Conservation (phyloP, 768 basidiomycete genomes). For the Trametes maxima region DNA sequence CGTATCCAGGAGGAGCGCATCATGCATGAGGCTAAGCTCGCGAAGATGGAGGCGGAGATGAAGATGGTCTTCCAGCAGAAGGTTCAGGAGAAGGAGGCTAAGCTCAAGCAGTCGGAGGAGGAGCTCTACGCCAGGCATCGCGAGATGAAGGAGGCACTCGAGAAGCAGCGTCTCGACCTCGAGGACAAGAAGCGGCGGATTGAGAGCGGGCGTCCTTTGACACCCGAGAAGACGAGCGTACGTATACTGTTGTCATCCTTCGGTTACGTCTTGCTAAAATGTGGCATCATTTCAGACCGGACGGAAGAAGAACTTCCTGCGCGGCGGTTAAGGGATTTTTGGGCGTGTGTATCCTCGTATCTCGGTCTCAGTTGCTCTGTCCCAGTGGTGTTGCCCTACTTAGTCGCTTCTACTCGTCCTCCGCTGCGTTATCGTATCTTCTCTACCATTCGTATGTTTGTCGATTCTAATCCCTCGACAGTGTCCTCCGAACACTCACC, state of each 20-base stretch:
- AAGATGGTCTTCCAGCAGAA: slow-evolving; percentile 99
- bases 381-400: slow-evolving; percentile 32
- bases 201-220: slow-evolving; percentile 92
- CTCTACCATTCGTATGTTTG: slow-evolving; percentile 32
- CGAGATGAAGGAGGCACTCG: slow-evolving; percentile 99
- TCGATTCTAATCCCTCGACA: slow-evolving; percentile 24
- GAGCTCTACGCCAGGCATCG: slow-evolving; percentile 98
- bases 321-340: slow-evolving; percentile 51
- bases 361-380: slow-evolving; percentile 38
- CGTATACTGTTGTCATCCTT: slow-evolving; percentile 35
- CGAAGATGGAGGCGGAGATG: slow-evolving; percentile 99
- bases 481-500: slow-evolving; percentile 51
- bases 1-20: slow-evolving; percentile 96
- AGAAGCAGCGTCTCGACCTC: slow-evolving; percentile 92
- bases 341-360: slow-evolving; percentile 36
- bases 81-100: slow-evolving; percentile 98
- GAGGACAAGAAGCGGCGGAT: slow-evolving; percentile 98
- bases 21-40: slow-evolving; percentile 94
- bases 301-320: slow-evolving; percentile 78
- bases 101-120: slow-evolving; percentile 98
- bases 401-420: slow-evolving; percentile 32
- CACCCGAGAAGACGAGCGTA: slow-evolving; percentile 90
- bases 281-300: slow-evolving; percentile 43
- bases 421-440: slow-evolving; percentile 45
- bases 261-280: slow-evolving; percentile 1